phyloP scores from a whole-genome alignment of 192 early-diverging fungal species.

The Coemansia sp. region DNA sequence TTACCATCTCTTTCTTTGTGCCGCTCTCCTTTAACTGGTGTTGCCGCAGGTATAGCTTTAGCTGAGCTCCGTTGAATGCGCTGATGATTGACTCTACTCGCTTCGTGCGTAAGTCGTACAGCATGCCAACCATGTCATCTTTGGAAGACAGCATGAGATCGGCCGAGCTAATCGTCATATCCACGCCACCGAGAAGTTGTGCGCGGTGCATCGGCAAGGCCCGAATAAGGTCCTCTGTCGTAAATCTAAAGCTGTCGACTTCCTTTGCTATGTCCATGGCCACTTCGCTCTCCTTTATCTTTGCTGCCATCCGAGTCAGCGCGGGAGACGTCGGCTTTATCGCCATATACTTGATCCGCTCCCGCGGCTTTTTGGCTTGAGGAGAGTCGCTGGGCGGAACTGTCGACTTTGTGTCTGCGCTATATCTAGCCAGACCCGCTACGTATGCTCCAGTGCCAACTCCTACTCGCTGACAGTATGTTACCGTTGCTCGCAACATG shows the following conservation, averaged over 20 bases:
- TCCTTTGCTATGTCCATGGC: slow-evolving; percentile 14
- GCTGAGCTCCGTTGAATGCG: slow-evolving; percentile 28
- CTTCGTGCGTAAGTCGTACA: slow-evolving; percentile 19
- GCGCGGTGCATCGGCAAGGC: slow-evolving; percentile 25
- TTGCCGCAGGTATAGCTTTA: slow-evolving; percentile 28
- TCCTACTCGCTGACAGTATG: neutral
- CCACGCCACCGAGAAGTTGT: neutral
- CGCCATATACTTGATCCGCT: slow-evolving; percentile 11
- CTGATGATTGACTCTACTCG: slow-evolving; percentile 9
- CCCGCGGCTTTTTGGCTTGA: neutral
- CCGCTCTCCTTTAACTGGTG: slow-evolving; percentile 14
- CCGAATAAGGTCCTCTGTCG: slow-evolving; percentile 23
- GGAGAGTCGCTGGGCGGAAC: neutral
- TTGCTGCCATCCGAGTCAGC: slow-evolving; percentile 16
- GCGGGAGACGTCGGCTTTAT: slow-evolving; percentile 32
- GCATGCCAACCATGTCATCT: slow-evolving; percentile 12
- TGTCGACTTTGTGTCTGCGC: neutral
- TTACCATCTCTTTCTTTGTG: slow-evolving; percentile 24
- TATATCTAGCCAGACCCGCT: neutral
- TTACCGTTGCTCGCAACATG: neutral
- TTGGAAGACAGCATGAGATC: slow-evolving; percentile 9
- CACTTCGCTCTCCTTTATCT: slow-evolving; percentile 9
- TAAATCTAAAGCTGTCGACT: slow-evolving; percentile 38
- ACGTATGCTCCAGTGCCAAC: neutral
- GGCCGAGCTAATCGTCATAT: neutral